Conservation (phyloP, 192 early-diverging fungal species). For the Coemansia sp. region DNA sequence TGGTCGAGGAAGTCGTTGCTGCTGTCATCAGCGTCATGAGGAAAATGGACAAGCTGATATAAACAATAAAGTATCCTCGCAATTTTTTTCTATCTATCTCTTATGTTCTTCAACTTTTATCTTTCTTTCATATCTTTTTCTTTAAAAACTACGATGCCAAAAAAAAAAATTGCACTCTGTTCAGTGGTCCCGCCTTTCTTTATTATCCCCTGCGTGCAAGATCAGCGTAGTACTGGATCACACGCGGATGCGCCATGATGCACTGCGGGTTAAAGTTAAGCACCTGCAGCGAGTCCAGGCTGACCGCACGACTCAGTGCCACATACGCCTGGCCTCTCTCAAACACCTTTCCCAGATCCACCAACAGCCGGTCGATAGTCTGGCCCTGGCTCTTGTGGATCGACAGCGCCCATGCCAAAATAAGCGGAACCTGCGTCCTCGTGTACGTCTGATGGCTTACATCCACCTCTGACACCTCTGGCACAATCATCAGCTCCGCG, state of each 20-base stretch:
- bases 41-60: conserved; percentile 85
- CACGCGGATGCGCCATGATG: conserved; percentile 74
- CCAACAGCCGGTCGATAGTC: conserved; percentile 72
- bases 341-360: conserved; percentile 77
- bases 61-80: conserved; percentile 6
- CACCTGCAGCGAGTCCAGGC: conserved; percentile 69
- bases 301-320: conserved; percentile 75
- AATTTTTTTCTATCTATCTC: not conserved
- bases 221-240: conserved; percentile 65
- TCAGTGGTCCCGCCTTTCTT: not conserved
- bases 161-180: no score
- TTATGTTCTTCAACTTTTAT: no score
- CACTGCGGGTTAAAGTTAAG: conserved; percentile 62
- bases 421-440: conserved; percentile 68
- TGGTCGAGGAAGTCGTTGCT: conserved; percentile 69
- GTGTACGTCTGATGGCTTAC: conserved; percentile 31
- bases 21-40: conserved; percentile 84
- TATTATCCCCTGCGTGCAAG: conserved; percentile 25
- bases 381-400: conserved; percentile 90
- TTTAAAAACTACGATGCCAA: not conserved
- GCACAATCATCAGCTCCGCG: conserved; percentile 54
- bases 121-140: not conserved
- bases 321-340: conserved; percentile 87
- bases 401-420: conserved; percentile 82
- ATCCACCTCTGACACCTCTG: conserved; percentile 60